Percentiles rank a stretch among this genome's conserved stretches.
Conservation (phyloP, 208 protist genomes). For the Leishmania braziliensis region DNA sequence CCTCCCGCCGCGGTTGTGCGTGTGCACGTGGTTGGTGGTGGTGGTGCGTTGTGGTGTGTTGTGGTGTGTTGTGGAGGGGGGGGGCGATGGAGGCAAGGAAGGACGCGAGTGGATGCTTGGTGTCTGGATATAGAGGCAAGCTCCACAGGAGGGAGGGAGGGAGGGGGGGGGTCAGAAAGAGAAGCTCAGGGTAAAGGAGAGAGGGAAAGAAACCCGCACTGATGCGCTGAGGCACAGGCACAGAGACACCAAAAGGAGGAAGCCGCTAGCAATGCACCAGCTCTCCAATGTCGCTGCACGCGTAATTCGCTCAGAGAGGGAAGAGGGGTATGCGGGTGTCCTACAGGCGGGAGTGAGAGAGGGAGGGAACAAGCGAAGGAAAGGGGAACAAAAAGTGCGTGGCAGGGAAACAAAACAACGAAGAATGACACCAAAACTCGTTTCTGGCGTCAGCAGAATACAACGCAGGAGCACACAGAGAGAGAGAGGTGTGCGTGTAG, state of each 20-base stretch:
- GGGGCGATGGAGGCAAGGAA: neutral
- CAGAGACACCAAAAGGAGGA: neutral
- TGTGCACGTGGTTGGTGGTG: neutral
- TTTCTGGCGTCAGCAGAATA: neutral
- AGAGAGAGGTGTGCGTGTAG: neutral
- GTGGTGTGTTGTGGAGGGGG: neutral
- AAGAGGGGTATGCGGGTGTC: neutral
- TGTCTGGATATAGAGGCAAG: neutral
- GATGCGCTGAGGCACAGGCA: neutral
- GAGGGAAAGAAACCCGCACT: neutral
- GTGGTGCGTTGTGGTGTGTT: neutral
- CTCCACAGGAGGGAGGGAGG: neutral
- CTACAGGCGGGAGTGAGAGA: neutral
- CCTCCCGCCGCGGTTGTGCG: neutral
- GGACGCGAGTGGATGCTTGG: neutral
- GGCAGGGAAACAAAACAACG: neutral
- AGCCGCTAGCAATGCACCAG: neutral
- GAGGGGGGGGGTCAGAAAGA: neutral
- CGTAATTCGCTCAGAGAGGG: neutral
- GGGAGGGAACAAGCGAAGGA: constrained; percentile 1
- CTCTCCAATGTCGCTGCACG: neutral
- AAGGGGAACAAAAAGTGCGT: neutral
- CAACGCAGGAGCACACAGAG: neutral
- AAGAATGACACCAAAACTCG: neutral
- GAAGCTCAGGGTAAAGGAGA: neutral